Conservation (phyloP, 164 flowering plant species). For the Liriodendron chinense region DNA sequence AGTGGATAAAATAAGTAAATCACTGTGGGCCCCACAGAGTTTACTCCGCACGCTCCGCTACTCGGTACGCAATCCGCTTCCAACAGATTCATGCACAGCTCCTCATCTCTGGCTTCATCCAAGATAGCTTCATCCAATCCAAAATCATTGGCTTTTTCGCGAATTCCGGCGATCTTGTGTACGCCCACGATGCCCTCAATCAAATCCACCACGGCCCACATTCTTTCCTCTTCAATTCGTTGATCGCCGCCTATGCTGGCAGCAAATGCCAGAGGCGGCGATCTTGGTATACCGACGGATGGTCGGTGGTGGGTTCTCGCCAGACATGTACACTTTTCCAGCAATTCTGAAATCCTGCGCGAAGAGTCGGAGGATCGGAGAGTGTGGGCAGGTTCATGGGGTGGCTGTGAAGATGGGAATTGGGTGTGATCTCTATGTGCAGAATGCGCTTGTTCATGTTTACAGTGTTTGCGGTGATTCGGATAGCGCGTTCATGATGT, state of each 20-base stretch:
- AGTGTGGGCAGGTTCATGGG: conserved; percentile 47
- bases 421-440: conserved; percentile 34
- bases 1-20: no score
- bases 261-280: conserved; percentile 26
- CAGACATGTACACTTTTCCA: conserved; percentile 49
- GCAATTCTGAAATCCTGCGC: conserved; percentile 43
- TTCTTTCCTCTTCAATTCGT: conserved; percentile 36
- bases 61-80: no score
- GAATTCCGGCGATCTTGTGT: conserved; percentile 15
- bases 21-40: no score
- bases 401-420: conserved; percentile 38
- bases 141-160: conserved; percentile 24
- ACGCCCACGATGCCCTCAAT: conserved; percentile 28
- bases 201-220: conserved; percentile 15
- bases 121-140: conserved; percentile 19
- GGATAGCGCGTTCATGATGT: conserved; percentile 31
- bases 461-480: conserved; percentile 43
- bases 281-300: conserved; percentile 30
- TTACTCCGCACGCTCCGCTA: no score
- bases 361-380: conserved; percentile 32
- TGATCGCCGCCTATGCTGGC: conserved; percentile 33
- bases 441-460: conserved; percentile 39
- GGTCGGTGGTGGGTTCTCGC: conserved; percentile 33
- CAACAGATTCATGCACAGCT: conserved; percentile 43
- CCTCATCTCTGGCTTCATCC: conserved; percentile 21